Evolutionary conservation across 2,329 filamentous ascomycete species (phyloP).

Genomic region (Apiospora marii): DNA sequence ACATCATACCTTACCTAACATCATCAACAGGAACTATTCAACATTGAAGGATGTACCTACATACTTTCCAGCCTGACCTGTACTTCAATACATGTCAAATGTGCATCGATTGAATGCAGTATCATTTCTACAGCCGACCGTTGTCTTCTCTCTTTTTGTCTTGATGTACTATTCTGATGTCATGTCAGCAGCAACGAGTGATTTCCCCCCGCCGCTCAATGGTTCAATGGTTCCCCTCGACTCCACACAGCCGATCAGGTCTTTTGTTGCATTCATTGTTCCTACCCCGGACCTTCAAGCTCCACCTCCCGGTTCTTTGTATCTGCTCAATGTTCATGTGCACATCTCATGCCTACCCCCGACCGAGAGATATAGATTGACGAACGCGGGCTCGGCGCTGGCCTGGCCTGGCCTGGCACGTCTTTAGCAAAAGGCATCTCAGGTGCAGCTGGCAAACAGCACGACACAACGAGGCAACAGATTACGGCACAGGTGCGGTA

Average conservation of each 20-base stretch:
- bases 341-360: neutral
- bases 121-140: neutral
- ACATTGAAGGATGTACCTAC: too few relatives aligned
- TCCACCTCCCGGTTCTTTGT: conserved; percentile 11
- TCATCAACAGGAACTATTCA: too few relatives aligned
- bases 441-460: neutral
- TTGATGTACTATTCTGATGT: conserved; percentile 2
- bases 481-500: conserved; percentile 15
- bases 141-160: neutral
- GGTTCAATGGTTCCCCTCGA: conserved; percentile 1
- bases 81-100: neutral
- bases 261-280: neutral
- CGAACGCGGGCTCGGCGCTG: neutral
- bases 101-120: neutral
- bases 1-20: too few relatives aligned
- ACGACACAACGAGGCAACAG: conserved; percentile 7
- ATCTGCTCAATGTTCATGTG: neutral
- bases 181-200: neutral
- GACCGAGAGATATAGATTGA: neutral
- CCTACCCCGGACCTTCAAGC: conserved; percentile 17
- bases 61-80: too few relatives aligned
- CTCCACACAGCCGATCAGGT: conserved; percentile 11
- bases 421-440: neutral
- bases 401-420: neutral
- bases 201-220: neutral